A percentile compares a stretch with the other conserved stretches of the same genome.
phyloP scores from a whole-genome alignment of 129 eudicot genomes.

The Smallanthus sonchifolius region DNA sequence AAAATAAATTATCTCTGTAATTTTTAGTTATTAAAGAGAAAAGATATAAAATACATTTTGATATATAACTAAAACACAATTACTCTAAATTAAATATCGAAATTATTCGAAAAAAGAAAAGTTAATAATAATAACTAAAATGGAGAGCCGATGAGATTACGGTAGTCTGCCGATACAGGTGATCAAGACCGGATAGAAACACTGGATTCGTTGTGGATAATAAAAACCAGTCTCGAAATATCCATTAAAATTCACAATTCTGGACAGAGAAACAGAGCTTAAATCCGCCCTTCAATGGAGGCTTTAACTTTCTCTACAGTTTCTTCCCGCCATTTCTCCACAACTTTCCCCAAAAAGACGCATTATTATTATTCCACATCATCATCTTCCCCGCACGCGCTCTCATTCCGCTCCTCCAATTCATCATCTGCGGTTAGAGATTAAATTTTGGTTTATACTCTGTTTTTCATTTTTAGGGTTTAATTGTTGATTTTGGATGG shows the following conservation, averaged over 20 bases:
- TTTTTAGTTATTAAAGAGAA: too few relatives aligned
- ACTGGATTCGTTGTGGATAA: constrained; percentile 17
- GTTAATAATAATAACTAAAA: too few relatives aligned
- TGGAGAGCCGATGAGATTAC: background rate
- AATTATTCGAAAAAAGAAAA: too few relatives aligned
- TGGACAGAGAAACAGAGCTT: background rate
- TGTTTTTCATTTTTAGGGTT: background rate
- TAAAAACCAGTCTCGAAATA: constrained; percentile 11
- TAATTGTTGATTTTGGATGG: constrained; percentile 9
- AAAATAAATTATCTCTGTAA: too few relatives aligned
- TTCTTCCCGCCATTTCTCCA: constrained; percentile 63
- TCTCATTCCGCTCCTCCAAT: constrained; percentile 49
- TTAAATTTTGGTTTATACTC: background rate
- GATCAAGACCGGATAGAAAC: constrained; percentile 25
- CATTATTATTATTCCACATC: constrained; percentile 21
- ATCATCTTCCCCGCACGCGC: constrained; percentile 34
- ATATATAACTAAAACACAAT: too few relatives aligned
- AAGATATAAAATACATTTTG: too few relatives aligned
- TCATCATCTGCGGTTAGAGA: constrained; percentile 44
- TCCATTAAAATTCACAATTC: constrained; percentile 12
- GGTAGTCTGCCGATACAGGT: constrained; percentile 19
- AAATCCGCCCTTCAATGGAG: constrained; percentile 26
- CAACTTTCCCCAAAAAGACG: constrained; percentile 24
- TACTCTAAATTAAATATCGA: too few relatives aligned
- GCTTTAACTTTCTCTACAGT: constrained; percentile 41